Evolutionary conservation across 257 asterid species (phyloP), one percentile per base, ranked within the genome.

Genomic region (Solanum pimpinellifolium): DNA sequence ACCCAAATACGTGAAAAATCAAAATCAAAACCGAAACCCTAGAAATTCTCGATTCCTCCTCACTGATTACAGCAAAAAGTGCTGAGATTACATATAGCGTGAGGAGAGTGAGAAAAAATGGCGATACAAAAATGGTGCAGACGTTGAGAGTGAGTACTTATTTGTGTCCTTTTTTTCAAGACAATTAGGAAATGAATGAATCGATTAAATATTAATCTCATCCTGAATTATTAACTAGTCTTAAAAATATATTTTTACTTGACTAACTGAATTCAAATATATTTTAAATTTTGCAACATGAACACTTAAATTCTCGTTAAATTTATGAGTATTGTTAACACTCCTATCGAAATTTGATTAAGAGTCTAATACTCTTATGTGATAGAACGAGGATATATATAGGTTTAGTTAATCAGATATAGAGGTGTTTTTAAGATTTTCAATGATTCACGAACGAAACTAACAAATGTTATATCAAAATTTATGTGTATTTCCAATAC

Each of bases 181-280:
- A 49, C 60, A 15, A 15, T 5, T 2, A 49, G 9, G 21, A 49
- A 49, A 49, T 15, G 21, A 15, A 52, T 52, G 10, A 52, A 52
- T 52, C 18, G 10, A 52, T 52, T 52, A 52, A 52, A 16, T 52
- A 6, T 52, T 52, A 52, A 18, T 52, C 20, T 52, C 62, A 16
- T 16, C 1, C n/a, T 1, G 1, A 52, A 52, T 52, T 52, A 52
- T 52, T 52, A 52, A 6, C 1, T 1, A 9, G 10, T 18, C 62
- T 7, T 52, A 52, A 52, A 52, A 52, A 18, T 1, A 52, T 0
- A 0, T 16, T 15, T 16, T 52, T 52, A 6, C 2, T 52, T 52
- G 7, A 52, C 7, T 52, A 52, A 52, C 0, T 18, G 18, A 52
- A 52, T 52, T 52, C 20, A 18, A 52, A 52, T 1, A 52, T 4